A percentile compares a stretch with the other conserved stretches of the same genome.
These are phyloP conservation scores for Talaromyces sp. DNA, from an alignment of 2,329 filamentous ascomycete genomes.

Conservation along the genomic window DNA sequence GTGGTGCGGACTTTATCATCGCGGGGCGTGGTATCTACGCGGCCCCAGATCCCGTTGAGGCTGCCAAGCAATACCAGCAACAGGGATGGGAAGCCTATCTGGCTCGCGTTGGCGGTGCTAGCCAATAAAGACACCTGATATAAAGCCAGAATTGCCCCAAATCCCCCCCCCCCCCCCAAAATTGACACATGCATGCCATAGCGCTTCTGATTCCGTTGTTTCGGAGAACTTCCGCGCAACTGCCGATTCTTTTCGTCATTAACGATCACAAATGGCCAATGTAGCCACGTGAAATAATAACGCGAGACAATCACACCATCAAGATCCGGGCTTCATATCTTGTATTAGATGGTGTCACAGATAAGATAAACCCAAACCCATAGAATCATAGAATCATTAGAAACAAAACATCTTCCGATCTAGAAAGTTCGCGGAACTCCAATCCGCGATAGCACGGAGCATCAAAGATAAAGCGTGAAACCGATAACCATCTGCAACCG, in stretches of 20 bases:
- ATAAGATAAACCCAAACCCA: background rate
- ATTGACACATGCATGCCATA: background rate
- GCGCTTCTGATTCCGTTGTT: background rate
- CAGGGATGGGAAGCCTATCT: constrained; percentile 52
- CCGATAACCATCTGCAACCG: background rate
- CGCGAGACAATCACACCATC: background rate
- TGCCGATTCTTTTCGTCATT: background rate
- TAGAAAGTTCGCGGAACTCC: background rate
- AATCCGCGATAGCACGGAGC: background rate
- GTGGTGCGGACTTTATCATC: constrained; percentile 54
- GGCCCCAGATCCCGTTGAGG: constrained; percentile 47
- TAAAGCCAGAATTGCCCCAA: background rate
- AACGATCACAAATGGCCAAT: background rate
- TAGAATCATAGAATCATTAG: background rate
- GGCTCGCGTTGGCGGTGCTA: constrained; percentile 33
- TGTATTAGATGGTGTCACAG: background rate
- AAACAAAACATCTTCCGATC: background rate
- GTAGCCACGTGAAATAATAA: background rate
- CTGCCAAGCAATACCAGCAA: constrained; percentile 47
- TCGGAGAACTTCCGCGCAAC: background rate
- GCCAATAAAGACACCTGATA: constrained; percentile 16
- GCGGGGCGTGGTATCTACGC: constrained; percentile 52
- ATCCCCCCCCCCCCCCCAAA: no score
- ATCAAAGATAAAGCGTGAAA: background rate
- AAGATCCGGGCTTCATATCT: background rate